Evolutionary conservation across 1,284 basidiomycete species (phyloP), one percentile per base, ranked within the genome.

Genomic region (Afroboletus lepidellus): DNA sequence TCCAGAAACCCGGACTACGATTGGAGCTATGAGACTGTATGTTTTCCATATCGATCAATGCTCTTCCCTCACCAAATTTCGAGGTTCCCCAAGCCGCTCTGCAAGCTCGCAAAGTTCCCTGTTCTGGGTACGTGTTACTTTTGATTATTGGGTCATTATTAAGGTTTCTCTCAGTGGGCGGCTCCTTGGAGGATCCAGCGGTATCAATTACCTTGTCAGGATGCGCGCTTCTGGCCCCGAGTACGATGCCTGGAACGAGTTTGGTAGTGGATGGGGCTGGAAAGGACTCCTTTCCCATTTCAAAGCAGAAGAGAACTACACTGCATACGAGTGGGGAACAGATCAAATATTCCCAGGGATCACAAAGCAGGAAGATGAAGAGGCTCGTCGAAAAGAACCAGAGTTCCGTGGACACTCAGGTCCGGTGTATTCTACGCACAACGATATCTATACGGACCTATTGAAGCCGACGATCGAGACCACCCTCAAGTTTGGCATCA

Each of bases 321-420:
- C 36, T 36, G 27, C 56, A 16, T 61, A 52, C 21, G 21, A 20
- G 7, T 51, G 46, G 58, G 51, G 27, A 30, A 61, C 55, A 27
- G 50, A 60, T 25, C 50, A 60, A 16, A 58, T 60, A 55, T 60
- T 63, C 32, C 58, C 55, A 0, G 58, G 58, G 25, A 61, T 60
- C 23, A 50, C 58, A 20, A 18, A 46, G 20, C 33, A 48, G 20
- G 46, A 63, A 39, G 60, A 60, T 16, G 32, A 56, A 24, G 33
- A 29, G 9, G 60, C 60, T 12, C 60, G 60, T 2, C 23, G 9
- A 32, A 21, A 34, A 29, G 58, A 60, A 38, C 13, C 55, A 1
- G 20, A 42, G 21, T 63, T 58, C 38, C 60, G 56, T 18, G 58
- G 60, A 8, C 20, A 50, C 39, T 11, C 13, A 8, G 58, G 58